Evolutionary conservation across 164 flowering plant genomes (phyloP).

Genomic region (Nymphaea colorata): DNA sequence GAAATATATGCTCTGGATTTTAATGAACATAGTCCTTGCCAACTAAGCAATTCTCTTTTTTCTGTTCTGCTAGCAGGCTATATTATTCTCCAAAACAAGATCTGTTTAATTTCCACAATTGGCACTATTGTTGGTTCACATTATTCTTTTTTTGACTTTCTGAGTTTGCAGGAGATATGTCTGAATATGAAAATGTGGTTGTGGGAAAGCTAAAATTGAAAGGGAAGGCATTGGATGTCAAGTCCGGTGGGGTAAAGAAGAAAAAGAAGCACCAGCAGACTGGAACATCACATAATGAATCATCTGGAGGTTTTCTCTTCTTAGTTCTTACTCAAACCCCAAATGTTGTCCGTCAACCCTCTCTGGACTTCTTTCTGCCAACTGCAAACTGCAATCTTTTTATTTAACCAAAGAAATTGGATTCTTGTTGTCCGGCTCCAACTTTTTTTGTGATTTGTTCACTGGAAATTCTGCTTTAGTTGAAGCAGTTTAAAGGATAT

Average conservation of each 20-base stretch:
- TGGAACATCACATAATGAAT: conserved; percentile 21
- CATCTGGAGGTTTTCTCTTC: conserved; percentile 21
- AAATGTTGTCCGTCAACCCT: not conserved
- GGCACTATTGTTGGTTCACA: too few species aligned
- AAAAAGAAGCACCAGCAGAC: conserved; percentile 44
- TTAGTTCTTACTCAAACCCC: not conserved
- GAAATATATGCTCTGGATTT: too few species aligned
- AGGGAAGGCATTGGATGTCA: conserved; percentile 70
- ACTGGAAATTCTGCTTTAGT: not conserved
- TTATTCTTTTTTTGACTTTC: too few species aligned
- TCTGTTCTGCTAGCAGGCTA: too few species aligned
- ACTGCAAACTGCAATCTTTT: not conserved
- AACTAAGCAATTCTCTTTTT: too few species aligned
- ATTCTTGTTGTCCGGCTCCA: not conserved
- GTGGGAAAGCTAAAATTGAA: conserved; percentile 71
- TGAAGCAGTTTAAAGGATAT: conserved; percentile 22
- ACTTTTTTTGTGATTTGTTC: not conserved
- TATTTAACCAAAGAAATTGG: not conserved
- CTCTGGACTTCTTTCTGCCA: not conserved
- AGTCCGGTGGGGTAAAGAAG: conserved; percentile 56
- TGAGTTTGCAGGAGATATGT: conserved; percentile 18
- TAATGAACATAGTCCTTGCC: too few species aligned
- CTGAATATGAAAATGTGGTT: conserved; percentile 59
- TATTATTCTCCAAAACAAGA: too few species aligned
- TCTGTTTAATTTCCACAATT: too few species aligned